These are phyloP conservation scores for Mycena maculata DNA, from an alignment of 768 basidiomycete genomes.

Conservation along the genomic window DNA sequence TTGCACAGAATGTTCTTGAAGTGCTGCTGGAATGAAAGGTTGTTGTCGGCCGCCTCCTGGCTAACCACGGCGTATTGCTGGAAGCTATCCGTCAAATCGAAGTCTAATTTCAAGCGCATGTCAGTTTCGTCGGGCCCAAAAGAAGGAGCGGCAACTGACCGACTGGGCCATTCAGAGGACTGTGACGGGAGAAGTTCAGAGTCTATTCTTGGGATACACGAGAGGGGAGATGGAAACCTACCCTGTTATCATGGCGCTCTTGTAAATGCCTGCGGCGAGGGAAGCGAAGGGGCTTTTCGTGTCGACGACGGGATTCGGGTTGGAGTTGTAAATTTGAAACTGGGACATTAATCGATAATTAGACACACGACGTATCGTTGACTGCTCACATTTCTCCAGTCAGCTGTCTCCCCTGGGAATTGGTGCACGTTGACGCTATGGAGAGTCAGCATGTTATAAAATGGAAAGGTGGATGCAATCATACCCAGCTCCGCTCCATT, in stretches of 20 bases:
- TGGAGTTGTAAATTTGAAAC: slow-evolving; percentile 21
- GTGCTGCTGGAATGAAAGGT: background rate
- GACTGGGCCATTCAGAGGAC: slow-evolving; percentile 14
- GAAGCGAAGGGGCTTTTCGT: slow-evolving; percentile 2
- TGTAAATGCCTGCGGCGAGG: background rate
- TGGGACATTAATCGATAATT: background rate
- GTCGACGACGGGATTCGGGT: slow-evolving; percentile 11
- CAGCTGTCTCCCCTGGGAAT: slow-evolving; percentile 17
- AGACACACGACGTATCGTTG: background rate
- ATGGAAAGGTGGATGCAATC: background rate
- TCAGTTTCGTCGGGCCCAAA: background rate
- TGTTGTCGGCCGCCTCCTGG: slow-evolving; percentile 12
- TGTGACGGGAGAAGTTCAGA: background rate
- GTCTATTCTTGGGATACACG: background rate
- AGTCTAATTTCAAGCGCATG: background rate
- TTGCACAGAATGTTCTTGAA: slow-evolving; percentile 15
- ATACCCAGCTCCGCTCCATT: slow-evolving; percentile 17
- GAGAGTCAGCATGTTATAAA: background rate
- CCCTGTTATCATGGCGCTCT: slow-evolving; percentile 22
- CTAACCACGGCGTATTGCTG: slow-evolving; percentile 28
- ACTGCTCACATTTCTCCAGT: slow-evolving; percentile 15
- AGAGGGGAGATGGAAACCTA: background rate
- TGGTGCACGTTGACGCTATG: background rate
- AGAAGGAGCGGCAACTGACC: background rate
- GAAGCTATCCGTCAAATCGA: slow-evolving; percentile 14